Conservation (phyloP, 2,329 filamentous ascomycete species). For the Fusarium kyushuense region DNA sequence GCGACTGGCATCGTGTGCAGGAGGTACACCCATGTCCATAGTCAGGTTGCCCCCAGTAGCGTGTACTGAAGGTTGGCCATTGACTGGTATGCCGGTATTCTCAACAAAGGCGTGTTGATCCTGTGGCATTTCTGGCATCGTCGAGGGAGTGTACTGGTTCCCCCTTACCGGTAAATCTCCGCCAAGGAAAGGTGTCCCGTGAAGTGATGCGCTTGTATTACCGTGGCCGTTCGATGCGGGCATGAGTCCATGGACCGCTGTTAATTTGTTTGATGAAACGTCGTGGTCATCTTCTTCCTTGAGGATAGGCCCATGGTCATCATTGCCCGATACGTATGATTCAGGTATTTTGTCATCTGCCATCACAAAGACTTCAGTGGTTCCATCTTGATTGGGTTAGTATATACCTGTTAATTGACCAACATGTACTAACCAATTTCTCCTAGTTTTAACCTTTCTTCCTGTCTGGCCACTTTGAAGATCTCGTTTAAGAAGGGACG, state of each 20-base stretch:
- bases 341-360: slow-evolving; percentile 65
- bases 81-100: slow-evolving; percentile 51
- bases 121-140: slow-evolving; percentile 58
- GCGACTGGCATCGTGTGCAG: slow-evolving; percentile 59
- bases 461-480: slow-evolving; percentile 69
- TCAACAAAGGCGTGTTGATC: slow-evolving; percentile 59
- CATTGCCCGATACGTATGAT: slow-evolving; percentile 62
- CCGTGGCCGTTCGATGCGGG: slow-evolving; percentile 53
- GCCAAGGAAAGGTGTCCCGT: slow-evolving; percentile 55
- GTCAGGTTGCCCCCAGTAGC: slow-evolving; percentile 52
- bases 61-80: slow-evolving; percentile 53
- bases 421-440: slow-evolving; percentile 64
- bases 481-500: slow-evolving; percentile 69
- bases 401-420: not conserved
- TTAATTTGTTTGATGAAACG: slow-evolving; percentile 53
- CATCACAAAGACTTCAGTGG: slow-evolving; percentile 63
- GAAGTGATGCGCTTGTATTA: slow-evolving; percentile 50
- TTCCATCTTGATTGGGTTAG: slow-evolving; percentile 56
- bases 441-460: slow-evolving; percentile 67
- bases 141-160: slow-evolving; percentile 56
- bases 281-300: slow-evolving; percentile 60
- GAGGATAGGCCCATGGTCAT: slow-evolving; percentile 55
- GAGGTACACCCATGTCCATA: slow-evolving; percentile 60
- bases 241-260: slow-evolving; percentile 52
- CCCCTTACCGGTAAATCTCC: slow-evolving; percentile 60